Percentiles rank a stretch among this genome's conserved stretches.
phyloP scores from a whole-genome alignment of 2,329 filamentous ascomycete species.

The Talaromyces islandicus region DNA sequence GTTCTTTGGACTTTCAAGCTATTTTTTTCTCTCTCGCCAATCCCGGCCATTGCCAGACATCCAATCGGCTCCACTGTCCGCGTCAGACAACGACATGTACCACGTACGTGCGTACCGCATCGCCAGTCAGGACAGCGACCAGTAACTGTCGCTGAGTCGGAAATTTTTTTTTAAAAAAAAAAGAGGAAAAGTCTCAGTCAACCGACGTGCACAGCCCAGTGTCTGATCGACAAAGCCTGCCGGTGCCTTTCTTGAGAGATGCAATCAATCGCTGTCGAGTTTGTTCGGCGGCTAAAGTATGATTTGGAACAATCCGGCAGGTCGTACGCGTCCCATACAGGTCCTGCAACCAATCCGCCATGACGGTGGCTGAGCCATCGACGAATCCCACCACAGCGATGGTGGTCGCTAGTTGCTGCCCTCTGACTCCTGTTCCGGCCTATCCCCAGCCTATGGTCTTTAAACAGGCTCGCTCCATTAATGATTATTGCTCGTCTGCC shows the following conservation, averaged over 20 bases:
- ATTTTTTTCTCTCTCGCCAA: not conserved
- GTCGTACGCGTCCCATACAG: not conserved
- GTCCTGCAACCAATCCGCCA: not conserved
- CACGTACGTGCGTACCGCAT: not conserved
- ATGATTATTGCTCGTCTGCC: not conserved
- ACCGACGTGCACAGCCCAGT: not conserved
- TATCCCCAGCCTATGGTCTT: not conserved
- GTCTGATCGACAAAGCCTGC: not conserved
- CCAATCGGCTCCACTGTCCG: not conserved
- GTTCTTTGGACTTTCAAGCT: not conserved
- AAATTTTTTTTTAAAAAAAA: not conserved
- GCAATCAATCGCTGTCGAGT: not conserved
- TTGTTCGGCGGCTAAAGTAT: not conserved
- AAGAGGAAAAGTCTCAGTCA: not conserved
- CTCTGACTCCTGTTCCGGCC: not conserved
- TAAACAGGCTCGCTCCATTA: not conserved
- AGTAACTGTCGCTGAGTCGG: not conserved
- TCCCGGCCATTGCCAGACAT: not conserved
- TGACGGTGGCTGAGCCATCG: not conserved
- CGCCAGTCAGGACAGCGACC: not conserved
- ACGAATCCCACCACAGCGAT: not conserved
- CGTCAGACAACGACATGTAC: not conserved
- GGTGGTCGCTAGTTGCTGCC: not conserved
- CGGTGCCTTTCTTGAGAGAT: not conserved
- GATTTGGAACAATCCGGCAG: not conserved